Base-by-base conservation (phyloP, 2,329 filamentous ascomycete species). In the Talaromyces sp. region DNA sequence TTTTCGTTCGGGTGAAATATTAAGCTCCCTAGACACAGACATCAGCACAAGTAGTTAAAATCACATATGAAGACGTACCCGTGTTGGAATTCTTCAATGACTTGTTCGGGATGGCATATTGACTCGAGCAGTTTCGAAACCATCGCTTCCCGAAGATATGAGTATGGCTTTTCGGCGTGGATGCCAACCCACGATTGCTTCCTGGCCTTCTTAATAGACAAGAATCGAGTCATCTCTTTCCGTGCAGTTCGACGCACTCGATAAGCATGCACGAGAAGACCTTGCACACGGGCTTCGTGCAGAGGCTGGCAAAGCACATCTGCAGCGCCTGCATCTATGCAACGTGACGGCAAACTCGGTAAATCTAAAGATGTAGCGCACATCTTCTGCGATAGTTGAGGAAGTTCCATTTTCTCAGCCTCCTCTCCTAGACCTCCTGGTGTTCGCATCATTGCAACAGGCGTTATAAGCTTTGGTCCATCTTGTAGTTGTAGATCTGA, bases 101-200 rank as follows among this genome's bases (percentile, higher is more conserved):
- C 82, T 73, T 79, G 88, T 80, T 83, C 87, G 74, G 80, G 86
- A 68, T 90, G 90, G 77, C 93, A 97, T 63, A 97, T 97, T 43
- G 91, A 88, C 72, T 89, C 90, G 91, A 97, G 95, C 65, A 97
- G 84, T 64, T 89, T 89, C 1, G 92, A 95, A 5, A 97, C 93
- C 81, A 97, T 97, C 59, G 91, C 91, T 79, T 97, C 93, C 66
- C 93, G 86, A 63, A 97, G 80, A 78, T 97, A 97, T 16, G 92
- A 89, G 79, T 93, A 97, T 1, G 93, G 92, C 74, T 93, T 90
- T 70, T 92, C 87, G 70, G 94, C 91, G 72, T 91, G 87, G 11
- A 96, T 85, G 31, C 93, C 93, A 49, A 97, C 92, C 93, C 93
- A 97, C 0, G 93, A 97, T 62, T 92, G 87, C 77, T 96, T 96